Percentiles rank a stretch among this genome's conserved stretches.
phyloP scores from a whole-genome alignment of 1,284 basidiomycete species.

The Leucoagaricus sp. region DNA sequence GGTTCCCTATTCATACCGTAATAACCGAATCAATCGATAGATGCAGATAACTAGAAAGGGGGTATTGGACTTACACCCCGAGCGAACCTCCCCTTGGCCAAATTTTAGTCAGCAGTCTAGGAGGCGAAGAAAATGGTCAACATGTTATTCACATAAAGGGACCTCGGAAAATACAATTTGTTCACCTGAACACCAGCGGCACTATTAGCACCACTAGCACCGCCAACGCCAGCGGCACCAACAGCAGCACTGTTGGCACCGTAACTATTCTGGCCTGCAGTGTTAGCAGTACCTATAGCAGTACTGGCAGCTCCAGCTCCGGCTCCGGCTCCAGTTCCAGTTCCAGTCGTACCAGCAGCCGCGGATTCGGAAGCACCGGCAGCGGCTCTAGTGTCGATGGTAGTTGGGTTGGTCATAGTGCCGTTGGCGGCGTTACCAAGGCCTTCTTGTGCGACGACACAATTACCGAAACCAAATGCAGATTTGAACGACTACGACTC shows the following conservation, averaged over 20 bases:
- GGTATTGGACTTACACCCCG: constrained; percentile 13
- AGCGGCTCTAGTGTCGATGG: too few relatives aligned
- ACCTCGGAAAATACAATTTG: background rate
- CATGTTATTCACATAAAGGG: background rate
- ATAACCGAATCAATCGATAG: background rate
- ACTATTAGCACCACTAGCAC: constrained; percentile 16
- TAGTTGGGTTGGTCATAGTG: background rate
- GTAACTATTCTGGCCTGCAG: background rate
- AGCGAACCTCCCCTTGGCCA: background rate
- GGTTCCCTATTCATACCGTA: constrained; percentile 27
- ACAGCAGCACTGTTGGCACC: constrained; percentile 7
- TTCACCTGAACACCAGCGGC: constrained; percentile 6
- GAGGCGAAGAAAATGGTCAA: background rate
- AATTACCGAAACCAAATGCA: constrained; percentile 51
- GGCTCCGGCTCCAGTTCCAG: too few relatives aligned
- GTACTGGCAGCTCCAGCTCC: too few relatives aligned
- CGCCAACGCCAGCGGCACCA: background rate
- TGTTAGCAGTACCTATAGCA: background rate
- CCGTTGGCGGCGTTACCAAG: constrained; percentile 16
- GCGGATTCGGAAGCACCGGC: background rate
- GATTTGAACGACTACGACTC: constrained; percentile 38
- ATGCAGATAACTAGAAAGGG: background rate
- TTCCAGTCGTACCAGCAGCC: background rate
- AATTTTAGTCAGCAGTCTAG: background rate
- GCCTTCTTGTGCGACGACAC: constrained; percentile 42